phyloP scores from a whole-genome alignment of 148 eudicot genomes.

The Polygonum maritimum region DNA sequence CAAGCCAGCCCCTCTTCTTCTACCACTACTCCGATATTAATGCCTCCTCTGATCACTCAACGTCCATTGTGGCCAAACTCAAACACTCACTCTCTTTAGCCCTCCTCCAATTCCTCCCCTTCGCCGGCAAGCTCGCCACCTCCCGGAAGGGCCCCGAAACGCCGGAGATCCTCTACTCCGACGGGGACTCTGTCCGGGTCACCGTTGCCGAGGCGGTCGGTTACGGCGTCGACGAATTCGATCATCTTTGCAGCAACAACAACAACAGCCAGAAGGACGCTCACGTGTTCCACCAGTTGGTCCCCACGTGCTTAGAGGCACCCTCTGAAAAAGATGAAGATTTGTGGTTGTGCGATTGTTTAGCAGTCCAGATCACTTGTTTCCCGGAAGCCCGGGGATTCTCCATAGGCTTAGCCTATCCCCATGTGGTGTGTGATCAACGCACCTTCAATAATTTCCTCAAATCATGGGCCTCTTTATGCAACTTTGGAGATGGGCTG shows the following conservation, averaged over 20 bases:
- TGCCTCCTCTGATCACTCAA: conserved; percentile 18
- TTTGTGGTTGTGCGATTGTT: neutral
- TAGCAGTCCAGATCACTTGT: conserved; percentile 43
- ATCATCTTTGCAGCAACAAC: conserved; percentile 20
- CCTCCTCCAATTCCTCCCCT: conserved; percentile 34
- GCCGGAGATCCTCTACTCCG: conserved; percentile 19
- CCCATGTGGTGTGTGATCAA: conserved; percentile 33
- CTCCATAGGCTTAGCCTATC: conserved; percentile 34
- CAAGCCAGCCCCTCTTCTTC: conserved; percentile 45
- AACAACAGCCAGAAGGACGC: conserved; percentile 14
- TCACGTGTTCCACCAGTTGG: conserved; percentile 24
- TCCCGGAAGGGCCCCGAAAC: neutral
- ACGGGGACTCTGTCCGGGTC: conserved; percentile 20
- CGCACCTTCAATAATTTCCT: conserved; percentile 38
- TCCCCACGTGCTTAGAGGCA: conserved; percentile 18
- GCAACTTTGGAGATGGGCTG: neutral
- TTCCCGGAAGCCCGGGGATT: conserved; percentile 38
- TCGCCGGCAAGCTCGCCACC: conserved; percentile 23
- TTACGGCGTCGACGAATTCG: conserved; percentile 12
- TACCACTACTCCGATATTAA: conserved; percentile 18
- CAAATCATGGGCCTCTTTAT: conserved; percentile 35
- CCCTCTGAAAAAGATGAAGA: neutral
- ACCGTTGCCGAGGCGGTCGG: conserved; percentile 22
- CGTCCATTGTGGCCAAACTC: conserved; percentile 25
- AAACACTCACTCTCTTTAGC: conserved; percentile 36